phyloP scores from a whole-genome alignment of 1,284 basidiomycete species.

The Ceratobasidium sp. region DNA sequence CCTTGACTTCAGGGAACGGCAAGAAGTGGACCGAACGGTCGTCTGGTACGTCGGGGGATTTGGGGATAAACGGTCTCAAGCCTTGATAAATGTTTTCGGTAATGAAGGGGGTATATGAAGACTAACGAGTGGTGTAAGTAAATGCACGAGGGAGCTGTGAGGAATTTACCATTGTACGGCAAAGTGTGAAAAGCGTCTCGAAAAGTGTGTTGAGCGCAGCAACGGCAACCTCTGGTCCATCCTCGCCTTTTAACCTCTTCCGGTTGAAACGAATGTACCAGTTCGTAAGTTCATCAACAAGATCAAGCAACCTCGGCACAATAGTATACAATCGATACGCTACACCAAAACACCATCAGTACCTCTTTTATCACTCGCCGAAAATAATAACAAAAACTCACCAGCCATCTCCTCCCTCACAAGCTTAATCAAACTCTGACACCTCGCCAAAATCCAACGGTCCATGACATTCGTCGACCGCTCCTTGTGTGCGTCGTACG shows the following conservation, averaged over 20 bases:
- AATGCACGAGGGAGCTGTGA: neutral
- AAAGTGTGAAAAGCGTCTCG: slow-evolving; percentile 94
- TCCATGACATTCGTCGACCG: slow-evolving; percentile 97
- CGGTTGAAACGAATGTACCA: slow-evolving; percentile 99
- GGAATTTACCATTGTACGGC: slow-evolving; percentile 86
- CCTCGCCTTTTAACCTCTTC: slow-evolving; percentile 94
- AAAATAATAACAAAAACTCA: slow-evolving; percentile 52
- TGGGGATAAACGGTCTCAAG: slow-evolving; percentile 86
- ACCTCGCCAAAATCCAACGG: slow-evolving; percentile 96
- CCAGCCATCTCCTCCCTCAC: slow-evolving; percentile 95
- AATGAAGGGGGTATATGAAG: slow-evolving; percentile 98
- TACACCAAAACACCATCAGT: slow-evolving; percentile 40
- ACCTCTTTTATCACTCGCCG: neutral
- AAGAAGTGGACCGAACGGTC: slow-evolving; percentile 98
- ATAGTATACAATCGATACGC: slow-evolving; percentile 98
- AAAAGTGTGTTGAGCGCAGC: slow-evolving; percentile 96
- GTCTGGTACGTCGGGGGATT: slow-evolving; percentile 70
- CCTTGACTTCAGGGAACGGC: slow-evolving; percentile 91
- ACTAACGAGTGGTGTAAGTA: slow-evolving; percentile 64
- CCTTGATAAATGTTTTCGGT: slow-evolving; percentile 98
- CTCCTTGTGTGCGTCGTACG: slow-evolving; percentile 87
- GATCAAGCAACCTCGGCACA: slow-evolving; percentile 91
- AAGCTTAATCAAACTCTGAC: slow-evolving; percentile 94
- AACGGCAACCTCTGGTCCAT: slow-evolving; percentile 89
- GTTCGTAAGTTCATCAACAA: slow-evolving; percentile 97